Base-by-base conservation (phyloP, 805 yeast species). In the Isabelozyma heimii region DNA sequence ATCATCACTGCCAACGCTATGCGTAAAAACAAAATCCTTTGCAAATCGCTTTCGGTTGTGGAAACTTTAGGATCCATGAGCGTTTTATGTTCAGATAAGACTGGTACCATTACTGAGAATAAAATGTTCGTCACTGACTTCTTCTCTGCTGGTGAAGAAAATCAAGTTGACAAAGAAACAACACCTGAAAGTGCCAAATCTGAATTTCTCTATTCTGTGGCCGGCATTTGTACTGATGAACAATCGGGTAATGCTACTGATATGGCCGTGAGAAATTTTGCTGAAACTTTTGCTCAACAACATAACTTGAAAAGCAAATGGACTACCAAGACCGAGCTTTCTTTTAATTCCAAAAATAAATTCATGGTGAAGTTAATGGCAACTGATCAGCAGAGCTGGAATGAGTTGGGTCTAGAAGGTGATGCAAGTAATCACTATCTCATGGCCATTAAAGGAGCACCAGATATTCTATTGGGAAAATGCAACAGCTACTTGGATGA, bases 51-150 rank as follows among this genome's bases (percentile, higher is more conserved):
- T 45, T 61, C 77, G 13, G 72, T 75, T 26, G 79, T 80, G 26
- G 86, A 82, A 59, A 81, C 85, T 15, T 66, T 82, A 53, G 87
- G 85, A 13, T 72, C 81, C 13, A 79, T 81, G 17, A 77, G 78
- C 56, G 81, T 60, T 46, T 54, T 72, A 37, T 73, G 76, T 51
- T 67, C 70, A 27, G 78, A 72, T 50, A 73, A 73, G 49, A 73
- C 78, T 5, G 78, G 78, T 13, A 73, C 78, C 5, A 63, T 81
- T 44, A 81, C 85, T 26, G 69, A 77, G 53, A 80, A 80, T 58
- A 69, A 70, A 48, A 78, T 80, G 80, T 50, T 62, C 24, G 78
- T 73, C 1, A 70, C 73, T 1, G 56, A 63, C 42, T 56, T 57
- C 12, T 57, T 49, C 41, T 43, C 45, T 14, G 61, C 58, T 49